A percentile compares a stretch with the other conserved stretches of the same genome.
Conservation (phyloP, 2,329 filamentous ascomycete genomes). For the Gyromitra esculenta region DNA sequence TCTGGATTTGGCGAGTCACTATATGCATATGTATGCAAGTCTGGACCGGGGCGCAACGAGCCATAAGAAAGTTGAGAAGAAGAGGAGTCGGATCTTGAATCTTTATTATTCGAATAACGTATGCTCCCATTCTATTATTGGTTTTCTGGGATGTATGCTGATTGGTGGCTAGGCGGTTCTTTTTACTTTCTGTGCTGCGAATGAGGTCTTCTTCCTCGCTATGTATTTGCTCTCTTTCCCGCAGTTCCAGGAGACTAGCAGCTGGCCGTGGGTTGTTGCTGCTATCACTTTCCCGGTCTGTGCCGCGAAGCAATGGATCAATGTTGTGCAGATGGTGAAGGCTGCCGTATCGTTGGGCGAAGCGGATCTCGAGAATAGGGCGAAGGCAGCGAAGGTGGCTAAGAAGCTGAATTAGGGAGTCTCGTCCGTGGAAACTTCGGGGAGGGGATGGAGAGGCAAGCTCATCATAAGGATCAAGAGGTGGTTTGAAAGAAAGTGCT, state of each 20-base stretch:
- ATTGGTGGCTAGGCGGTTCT: slow-evolving; percentile 74
- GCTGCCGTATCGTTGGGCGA: slow-evolving; percentile 92
- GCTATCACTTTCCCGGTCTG: slow-evolving; percentile 85
- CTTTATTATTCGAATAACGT: slow-evolving; percentile 98
- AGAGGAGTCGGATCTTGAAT: slow-evolving; percentile 87
- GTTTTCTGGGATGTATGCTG: slow-evolving; percentile 6
- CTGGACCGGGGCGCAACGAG: slow-evolving; percentile 63
- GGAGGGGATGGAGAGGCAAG: background rate
- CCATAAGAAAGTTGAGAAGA: slow-evolving; percentile 94
- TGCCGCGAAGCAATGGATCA: slow-evolving; percentile 91
- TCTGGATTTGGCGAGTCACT: slow-evolving; percentile 93
- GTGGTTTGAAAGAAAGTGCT: background rate
- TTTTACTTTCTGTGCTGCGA: slow-evolving; percentile 87
- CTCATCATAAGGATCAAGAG: background rate
- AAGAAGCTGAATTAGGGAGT: slow-evolving; percentile 25
- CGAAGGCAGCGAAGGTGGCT: slow-evolving; percentile 38
- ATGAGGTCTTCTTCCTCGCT: slow-evolving; percentile 97
- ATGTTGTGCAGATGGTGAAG: slow-evolving; percentile 91
- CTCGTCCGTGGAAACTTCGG: no score
- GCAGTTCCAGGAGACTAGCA: slow-evolving; percentile 74
- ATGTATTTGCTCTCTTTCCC: slow-evolving; percentile 98
- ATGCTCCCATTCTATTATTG: slow-evolving; percentile 59
- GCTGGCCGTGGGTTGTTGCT: slow-evolving; percentile 80
- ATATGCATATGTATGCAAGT: slow-evolving; percentile 90
- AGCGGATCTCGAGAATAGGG: slow-evolving; percentile 72